Conservation (phyloP, 2,329 filamentous ascomycete species). For the Verticillium nonalfalfae region DNA sequence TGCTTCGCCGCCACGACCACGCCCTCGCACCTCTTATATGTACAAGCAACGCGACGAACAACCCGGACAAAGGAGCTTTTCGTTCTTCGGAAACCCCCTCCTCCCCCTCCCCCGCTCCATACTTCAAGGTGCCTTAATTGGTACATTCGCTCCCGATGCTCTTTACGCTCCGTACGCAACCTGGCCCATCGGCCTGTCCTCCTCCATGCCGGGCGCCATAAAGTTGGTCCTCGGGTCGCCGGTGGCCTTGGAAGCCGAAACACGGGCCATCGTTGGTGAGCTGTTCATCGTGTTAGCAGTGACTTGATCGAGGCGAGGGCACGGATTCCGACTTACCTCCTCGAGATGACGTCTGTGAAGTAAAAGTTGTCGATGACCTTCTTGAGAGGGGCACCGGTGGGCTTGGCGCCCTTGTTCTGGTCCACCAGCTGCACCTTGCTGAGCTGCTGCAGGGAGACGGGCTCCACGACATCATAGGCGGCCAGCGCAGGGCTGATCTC, state of each 20-base stretch:
- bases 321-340: constrained; percentile 59
- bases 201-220: constrained; percentile 65
- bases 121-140: constrained; percentile 7
- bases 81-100: constrained; percentile 29
- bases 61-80: constrained; percentile 23
- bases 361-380: constrained; percentile 94
- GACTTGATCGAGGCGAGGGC: constrained; percentile 8
- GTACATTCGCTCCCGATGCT: not conserved
- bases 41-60: constrained; percentile 25
- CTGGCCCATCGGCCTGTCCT: constrained; percentile 56
- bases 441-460: constrained; percentile 63
- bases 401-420: constrained; percentile 82
- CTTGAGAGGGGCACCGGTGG: constrained; percentile 68
- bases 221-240: constrained; percentile 74
- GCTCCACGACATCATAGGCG: constrained; percentile 86
- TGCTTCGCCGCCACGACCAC: not conserved
- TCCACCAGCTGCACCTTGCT: constrained; percentile 95
- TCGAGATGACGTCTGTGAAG: constrained; percentile 94
- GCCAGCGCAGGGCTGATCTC: constrained; percentile 89
- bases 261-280: constrained; percentile 97
- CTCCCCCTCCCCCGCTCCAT: too few relatives aligned
- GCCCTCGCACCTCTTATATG: constrained; percentile 20
- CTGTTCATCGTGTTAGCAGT: constrained; percentile 35
- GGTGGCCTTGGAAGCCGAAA: constrained; percentile 84
- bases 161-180: constrained; percentile 50